Evolutionary conservation across 306 rosid species (phyloP).

Genomic region (Cercis canadensis): DNA sequence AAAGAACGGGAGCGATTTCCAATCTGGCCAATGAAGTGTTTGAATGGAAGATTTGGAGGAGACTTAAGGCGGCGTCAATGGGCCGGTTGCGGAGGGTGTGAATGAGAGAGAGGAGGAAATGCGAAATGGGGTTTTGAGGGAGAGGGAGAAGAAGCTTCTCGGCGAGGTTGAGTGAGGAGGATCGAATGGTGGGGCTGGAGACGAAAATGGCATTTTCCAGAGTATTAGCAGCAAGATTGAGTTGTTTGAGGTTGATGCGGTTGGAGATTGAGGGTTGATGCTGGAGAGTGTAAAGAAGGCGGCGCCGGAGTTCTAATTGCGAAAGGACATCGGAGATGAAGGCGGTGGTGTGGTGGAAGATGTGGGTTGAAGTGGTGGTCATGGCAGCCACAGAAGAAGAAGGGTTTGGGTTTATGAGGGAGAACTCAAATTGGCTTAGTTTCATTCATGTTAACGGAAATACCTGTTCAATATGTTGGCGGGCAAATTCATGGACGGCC

Average conservation of each 20-base stretch:
- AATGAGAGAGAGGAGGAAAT: conserved; percentile 68
- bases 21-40: conserved; percentile 65
- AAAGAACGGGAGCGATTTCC: conserved; percentile 71
- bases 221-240: conserved; percentile 62
- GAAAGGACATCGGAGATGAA: conserved; percentile 56
- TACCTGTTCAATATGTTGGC: too few relatives aligned
- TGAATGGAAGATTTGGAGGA: conserved; percentile 58
- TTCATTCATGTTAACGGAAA: conserved; percentile 36
- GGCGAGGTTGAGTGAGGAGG: conserved; percentile 64
- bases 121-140: conserved; percentile 53
- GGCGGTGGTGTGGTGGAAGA: conserved; percentile 56
- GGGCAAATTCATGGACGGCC: too few relatives aligned
- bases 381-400: conserved; percentile 34
- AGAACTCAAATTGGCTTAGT: not conserved
- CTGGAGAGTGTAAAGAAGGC: conserved; percentile 50
- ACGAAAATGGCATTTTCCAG: conserved; percentile 61
- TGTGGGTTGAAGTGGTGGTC: conserved; percentile 52
- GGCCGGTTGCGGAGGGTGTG: conserved; percentile 53
- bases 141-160: conserved; percentile 70
- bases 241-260: conserved; percentile 47
- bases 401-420: conserved; percentile 3
- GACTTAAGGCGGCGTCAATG: conserved; percentile 52
- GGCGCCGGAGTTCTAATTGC: conserved; percentile 58
- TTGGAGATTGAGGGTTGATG: conserved; percentile 31
- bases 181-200: conserved; percentile 43